Percentiles rank a stretch among this genome's conserved stretches.
phyloP scores from a whole-genome alignment of 192 early-diverging fungal species.

The Anaeromyces robustus region DNA sequence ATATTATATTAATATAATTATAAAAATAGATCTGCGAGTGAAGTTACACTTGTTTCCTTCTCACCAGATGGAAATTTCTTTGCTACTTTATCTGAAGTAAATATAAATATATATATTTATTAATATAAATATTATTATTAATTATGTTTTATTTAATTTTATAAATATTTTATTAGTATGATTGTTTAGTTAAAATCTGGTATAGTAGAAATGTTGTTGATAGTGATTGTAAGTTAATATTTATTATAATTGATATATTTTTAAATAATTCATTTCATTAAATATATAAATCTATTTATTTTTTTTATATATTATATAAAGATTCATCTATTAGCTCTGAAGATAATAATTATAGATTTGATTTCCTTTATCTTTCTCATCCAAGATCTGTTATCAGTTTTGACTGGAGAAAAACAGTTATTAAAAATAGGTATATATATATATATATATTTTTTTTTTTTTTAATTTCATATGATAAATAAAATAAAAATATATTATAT shows the following conservation, averaged over 20 bases:
- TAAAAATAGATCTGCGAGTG: neutral
- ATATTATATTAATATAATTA: too few species aligned
- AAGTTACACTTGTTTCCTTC: neutral
- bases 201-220: neutral
- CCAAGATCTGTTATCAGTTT: neutral
- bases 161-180: neutral
- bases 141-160: neutral
- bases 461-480: too few species aligned
- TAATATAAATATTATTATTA: too few species aligned
- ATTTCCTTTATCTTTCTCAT: neutral
- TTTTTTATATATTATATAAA: neutral
- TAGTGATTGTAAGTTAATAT: neutral
- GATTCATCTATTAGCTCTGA: neutral
- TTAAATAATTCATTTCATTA: too few species aligned
- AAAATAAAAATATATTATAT: too few species aligned
- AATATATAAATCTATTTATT: too few species aligned
- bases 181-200: neutral
- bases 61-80: neutral
- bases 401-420: neutral
- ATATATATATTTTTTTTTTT: neutral
- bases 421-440: neutral
- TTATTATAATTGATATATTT: too few species aligned
- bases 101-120: too few species aligned
- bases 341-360: neutral
- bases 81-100: neutral